phyloP scores from a whole-genome alignment of 257 asterid genomes.

The Solanum gracilifrons region DNA sequence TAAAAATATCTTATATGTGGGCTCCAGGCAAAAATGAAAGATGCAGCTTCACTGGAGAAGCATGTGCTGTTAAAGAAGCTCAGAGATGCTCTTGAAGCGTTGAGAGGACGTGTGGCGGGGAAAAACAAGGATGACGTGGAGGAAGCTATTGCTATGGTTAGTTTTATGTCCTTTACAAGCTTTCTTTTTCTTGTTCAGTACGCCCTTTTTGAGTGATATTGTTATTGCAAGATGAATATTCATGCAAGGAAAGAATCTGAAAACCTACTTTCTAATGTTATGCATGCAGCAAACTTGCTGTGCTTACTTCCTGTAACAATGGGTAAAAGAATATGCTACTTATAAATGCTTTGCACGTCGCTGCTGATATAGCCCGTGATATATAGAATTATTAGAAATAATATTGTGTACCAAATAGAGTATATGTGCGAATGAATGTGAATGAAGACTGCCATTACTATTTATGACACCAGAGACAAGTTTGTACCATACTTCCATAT shows the following conservation, averaged over 20 bases:
- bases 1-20: background rate
- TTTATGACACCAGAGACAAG: background rate
- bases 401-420: background rate
- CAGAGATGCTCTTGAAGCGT: conserved; percentile 77
- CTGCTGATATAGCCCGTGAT: background rate
- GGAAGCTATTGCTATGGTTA: conserved; percentile 88
- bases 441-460: background rate
- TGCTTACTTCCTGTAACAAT: background rate
- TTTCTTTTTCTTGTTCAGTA: background rate
- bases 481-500: background rate
- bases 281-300: background rate
- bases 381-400: background rate
- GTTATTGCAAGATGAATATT: background rate
- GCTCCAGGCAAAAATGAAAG: conserved; percentile 72
- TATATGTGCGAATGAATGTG: background rate
- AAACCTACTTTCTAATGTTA: background rate
- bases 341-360: background rate
- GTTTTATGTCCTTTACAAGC: conserved; percentile 7
- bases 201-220: background rate
- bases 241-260: background rate
- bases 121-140: conserved; percentile 80
- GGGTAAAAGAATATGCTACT: background rate
- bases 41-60: conserved; percentile 83
- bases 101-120: conserved; percentile 80
- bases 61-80: conserved; percentile 85